Base-by-base conservation (phyloP, 2,329 filamentous ascomycete genomes). In the Clonostachys rosea region DNA sequence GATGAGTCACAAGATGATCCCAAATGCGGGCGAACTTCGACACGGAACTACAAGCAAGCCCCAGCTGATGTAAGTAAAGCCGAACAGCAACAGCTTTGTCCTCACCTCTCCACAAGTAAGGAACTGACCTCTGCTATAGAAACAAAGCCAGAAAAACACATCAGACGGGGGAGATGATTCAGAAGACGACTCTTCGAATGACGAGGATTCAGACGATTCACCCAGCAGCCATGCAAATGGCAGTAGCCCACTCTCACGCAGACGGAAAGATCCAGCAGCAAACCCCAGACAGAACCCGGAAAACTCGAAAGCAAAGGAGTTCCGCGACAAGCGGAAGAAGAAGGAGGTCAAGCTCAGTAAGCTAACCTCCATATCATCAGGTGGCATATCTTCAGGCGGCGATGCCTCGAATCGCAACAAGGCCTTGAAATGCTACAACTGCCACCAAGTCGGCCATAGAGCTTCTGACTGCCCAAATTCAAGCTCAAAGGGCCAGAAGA, bases 281-380 rank as follows among this genome's bases (percentile, higher is more conserved):
- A 30, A 30, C 24, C 50, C 61, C 30, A 57, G 59, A 42, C 54
- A 54, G 33, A 57, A 43, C 44, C 17, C 50, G 12, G 61, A 67
- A 49, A 57, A 49, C 39, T 24, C 43, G 34, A 66, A 60, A 35
- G 66, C 66, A 7, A 70, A 74, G 52, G 71, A 80, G 53, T 63
- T 84, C 16, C 76, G 79, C 8, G 78, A 81, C 40, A 75, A 78
- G 59, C 71, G 82, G 41, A 76, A 79, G 56, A 82, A 82, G 62
- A 86, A 84, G 61, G 80, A 86, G 47, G 73, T 88, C 45, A 84
- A 84, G 50, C 65, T 89, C 47, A 85, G 85, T 57, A 73, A 73
- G 20, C 60, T 84, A 47, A 76, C 73, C 5, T 84, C 81, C 2
- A 80, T 89, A 42, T 87, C 84, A n/a, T 30, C 24, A 30, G 24